Evolutionary conservation across 2,329 filamentous ascomycete species (phyloP).

Genomic region (Exophiala phaeomuriformis): DNA sequence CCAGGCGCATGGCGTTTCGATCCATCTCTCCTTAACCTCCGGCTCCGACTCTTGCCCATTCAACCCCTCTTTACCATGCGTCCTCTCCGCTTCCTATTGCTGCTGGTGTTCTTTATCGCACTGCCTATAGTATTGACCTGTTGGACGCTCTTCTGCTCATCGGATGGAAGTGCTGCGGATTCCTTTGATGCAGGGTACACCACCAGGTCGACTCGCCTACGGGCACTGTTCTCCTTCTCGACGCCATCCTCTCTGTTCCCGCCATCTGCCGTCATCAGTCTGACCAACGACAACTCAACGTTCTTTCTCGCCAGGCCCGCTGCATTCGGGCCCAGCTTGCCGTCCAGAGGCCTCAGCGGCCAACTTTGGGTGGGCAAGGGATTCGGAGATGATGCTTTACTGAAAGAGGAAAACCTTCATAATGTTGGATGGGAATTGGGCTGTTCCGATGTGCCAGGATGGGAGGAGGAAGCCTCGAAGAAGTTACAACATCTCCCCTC

Average conservation of each 20-base stretch:
- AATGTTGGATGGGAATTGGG: slow-evolving; percentile 75
- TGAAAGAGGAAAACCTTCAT: slow-evolving; percentile 47
- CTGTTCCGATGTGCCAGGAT: slow-evolving; percentile 89
- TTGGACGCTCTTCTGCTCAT: slow-evolving; percentile 38
- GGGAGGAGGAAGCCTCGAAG: slow-evolving; percentile 58
- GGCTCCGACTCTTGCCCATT: slow-evolving; percentile 3
- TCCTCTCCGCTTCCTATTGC: slow-evolving; percentile 41
- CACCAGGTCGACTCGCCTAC: slow-evolving; percentile 43
- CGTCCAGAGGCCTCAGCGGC: slow-evolving; percentile 69
- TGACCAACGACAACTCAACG: slow-evolving; percentile 96
- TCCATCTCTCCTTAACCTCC: slow-evolving; percentile 9
- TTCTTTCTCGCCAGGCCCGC: slow-evolving; percentile 91
- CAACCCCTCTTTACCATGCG: slow-evolving; percentile 34
- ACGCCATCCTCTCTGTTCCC: slow-evolving; percentile 83
- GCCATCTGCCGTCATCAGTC: slow-evolving; percentile 87
- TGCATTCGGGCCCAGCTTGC: slow-evolving; percentile 78
- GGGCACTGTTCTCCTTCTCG: slow-evolving; percentile 61
- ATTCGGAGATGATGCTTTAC: slow-evolving; percentile 70
- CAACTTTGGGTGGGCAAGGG: slow-evolving; percentile 90
- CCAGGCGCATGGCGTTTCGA: slow-evolving; percentile 15
- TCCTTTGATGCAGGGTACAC: slow-evolving; percentile 35
- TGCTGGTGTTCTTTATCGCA: slow-evolving; percentile 43
- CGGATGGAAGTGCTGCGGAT: slow-evolving; percentile 16
- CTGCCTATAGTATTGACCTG: slow-evolving; percentile 43
- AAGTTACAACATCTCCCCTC: slow-evolving; percentile 28